Evolutionary conservation across 306 rosid species (phyloP).

Genomic region (Rubus parviflorus): DNA sequence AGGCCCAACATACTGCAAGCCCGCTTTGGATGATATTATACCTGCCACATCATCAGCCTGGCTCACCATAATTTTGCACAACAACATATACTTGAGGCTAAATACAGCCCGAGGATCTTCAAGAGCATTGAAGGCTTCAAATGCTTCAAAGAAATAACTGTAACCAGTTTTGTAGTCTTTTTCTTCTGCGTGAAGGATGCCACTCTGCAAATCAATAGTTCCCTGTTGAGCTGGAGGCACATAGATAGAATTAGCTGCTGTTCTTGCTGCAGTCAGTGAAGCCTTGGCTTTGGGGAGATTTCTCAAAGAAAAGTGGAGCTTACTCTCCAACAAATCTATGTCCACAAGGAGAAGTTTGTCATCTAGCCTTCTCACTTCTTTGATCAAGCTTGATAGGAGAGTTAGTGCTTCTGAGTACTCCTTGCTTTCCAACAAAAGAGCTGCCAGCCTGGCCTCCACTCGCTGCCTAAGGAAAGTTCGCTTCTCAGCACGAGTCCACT

Average conservation of each 20-base stretch:
- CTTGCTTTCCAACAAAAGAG: constrained; percentile 88
- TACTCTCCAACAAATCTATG: constrained; percentile 91
- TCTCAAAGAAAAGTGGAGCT: constrained; percentile 84
- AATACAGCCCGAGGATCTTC: constrained; percentile 88
- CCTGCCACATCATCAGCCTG: constrained; percentile 93
- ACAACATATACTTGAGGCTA: constrained; percentile 89
- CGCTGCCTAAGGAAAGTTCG: constrained; percentile 89
- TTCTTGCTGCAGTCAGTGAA: constrained; percentile 91
- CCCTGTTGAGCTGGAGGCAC: constrained; percentile 99
- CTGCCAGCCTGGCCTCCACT: constrained; percentile 94
- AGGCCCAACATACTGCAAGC: constrained; percentile 76
- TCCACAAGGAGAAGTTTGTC: constrained; percentile 97
- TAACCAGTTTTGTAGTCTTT: constrained; percentile 91
- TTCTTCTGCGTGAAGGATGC: constrained; percentile 94
- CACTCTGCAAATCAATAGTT: constrained; percentile 88
- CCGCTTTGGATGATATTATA: constrained; percentile 87
- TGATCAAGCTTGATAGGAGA: constrained; percentile 77
- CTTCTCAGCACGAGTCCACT: constrained; percentile 88
- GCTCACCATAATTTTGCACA: constrained; percentile 90
- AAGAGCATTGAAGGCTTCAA: constrained; percentile 90
- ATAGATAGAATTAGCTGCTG: constrained; percentile 93
- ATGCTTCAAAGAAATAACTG: constrained; percentile 92
- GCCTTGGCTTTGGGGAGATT: constrained; percentile 98
- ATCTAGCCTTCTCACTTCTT: constrained; percentile 94
- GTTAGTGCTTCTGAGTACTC: constrained; percentile 85